Base-by-base conservation (phyloP, 768 basidiomycete genomes). In the Psilocybe tampanensis region DNA sequence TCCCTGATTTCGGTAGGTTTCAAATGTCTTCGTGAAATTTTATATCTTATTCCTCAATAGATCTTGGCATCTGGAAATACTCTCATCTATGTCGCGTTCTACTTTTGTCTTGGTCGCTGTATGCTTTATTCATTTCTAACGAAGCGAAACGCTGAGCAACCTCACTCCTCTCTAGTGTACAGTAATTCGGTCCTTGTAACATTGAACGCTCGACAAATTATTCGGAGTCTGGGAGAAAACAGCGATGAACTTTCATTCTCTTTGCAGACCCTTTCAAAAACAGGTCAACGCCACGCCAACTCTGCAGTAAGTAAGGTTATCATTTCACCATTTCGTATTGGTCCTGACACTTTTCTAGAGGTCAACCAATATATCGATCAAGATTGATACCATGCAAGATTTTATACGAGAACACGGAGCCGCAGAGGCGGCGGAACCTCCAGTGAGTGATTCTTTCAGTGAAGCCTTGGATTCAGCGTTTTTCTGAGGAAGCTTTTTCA, bases 341-440 rank as follows among this genome's bases (percentile, higher is more conserved):
- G 41, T 34, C 29, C 36, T 60, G 47, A 63, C 29, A 53, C 56
- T 22, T 60, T 54, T 54, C 44, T 54, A 80, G 76, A 71, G 68
- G 60, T 76, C 77, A 44, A 77, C 79, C 48, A 81, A 81, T 59
- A 83, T 86, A 60, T 82, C 85, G 32, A 86, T 88, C 71, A 83
- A 84, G 70, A 82, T 87, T 54, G 82, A 86, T 65, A 86, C 85
- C 8, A 84, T 76, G 39, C 76, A 83, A 24, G 85, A 86, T 54
- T 76, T 73, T 45, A 66, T 72, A 45, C 75, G 69, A 32, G 83
- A 84, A 49, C 69, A 65, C 41, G 52, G 50, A 23, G 54, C 26
- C 9, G 55, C 63, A 51, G 60, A 56, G 32, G 48, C 57, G 24
- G 61, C 57, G 54, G 66, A 68, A 44, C 67, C 66, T 44, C 67